Base-by-base conservation (phyloP, 83 land plant genomes). In the Picea mariana region DNA sequence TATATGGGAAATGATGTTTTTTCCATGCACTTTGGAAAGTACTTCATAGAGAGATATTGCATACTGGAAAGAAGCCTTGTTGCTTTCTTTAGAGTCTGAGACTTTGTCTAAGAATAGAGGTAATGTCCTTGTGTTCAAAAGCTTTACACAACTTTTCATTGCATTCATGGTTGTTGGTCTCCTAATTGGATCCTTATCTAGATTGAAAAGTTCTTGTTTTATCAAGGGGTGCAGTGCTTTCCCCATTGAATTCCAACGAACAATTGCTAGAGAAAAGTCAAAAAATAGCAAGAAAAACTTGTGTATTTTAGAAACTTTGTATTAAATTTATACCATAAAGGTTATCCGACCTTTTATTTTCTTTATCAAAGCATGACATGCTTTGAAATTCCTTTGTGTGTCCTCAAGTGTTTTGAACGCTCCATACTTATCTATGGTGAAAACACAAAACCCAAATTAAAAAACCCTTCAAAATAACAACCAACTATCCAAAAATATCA, bases 31-130 rank as follows among this genome's bases (percentile, higher is more conserved):
- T 69, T 94, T 73, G 6, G 99, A 97, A 61, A 96, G 93, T 65
- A 90, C 91, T 80, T 94, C 96, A 83, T 93, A 96, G 24, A 96
- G 87, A 17, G 96, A 91, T 62, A 96, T 96, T 21, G 94, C 88
- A 82, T 86, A 84, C 67, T 90, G 86, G 8, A 88, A 84, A 13
- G 89, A 85, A 17, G 87, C 68, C 24, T 82, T 40, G 42, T 86
- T 87, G 4, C 66, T 71, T 21, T 90, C 92, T 21, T 91, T 89
- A 24, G 86, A 88, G 62, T 96, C 90, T 16, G 95, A 92, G 18
- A 95, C 92, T 80, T 91, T 87, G 9, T 92, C 92, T 31, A 93
- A 87, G 79, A 93, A 93, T 0, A 69, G 62, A 17, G 96, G 96
- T 9, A 93, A 86, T 1, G 89, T 65, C 64, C 85, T 88, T 24